Percentiles rank a stretch among this genome's conserved stretches.
phyloP scores from a whole-genome alignment of 1,284 basidiomycete species.

The Naganishia liquefaciens region DNA sequence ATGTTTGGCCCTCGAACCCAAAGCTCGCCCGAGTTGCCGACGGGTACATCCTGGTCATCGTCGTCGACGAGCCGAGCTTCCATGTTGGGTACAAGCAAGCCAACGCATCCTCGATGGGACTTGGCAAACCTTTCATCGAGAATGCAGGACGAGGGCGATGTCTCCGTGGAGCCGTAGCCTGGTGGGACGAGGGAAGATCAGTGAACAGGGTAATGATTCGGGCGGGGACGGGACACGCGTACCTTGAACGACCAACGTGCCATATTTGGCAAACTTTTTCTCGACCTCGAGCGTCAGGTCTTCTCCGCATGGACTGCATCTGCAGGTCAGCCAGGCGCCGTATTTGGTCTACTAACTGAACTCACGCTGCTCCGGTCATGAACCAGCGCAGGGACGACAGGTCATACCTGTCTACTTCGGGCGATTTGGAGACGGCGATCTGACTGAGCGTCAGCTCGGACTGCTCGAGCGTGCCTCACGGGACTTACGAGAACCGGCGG shows the following conservation, averaged over 20 bases:
- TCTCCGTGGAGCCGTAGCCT: constrained; percentile 57
- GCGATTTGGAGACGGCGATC: constrained; percentile 48
- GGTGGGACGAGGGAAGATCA: neutral
- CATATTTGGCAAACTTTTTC: constrained; percentile 56
- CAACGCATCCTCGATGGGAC: constrained; percentile 61
- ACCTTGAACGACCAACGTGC: constrained; percentile 54
- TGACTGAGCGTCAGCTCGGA: neutral
- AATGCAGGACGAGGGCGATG: constrained; percentile 52
- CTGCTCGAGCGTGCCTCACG: neutral
- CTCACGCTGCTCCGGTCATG: constrained; percentile 77
- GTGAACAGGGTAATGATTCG: no score
- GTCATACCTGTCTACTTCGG: constrained; percentile 68
- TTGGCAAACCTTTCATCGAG: constrained; percentile 43
- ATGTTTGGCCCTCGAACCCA: constrained; percentile 75
- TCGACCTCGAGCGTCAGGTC: constrained; percentile 28
- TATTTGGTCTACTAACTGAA: neutral
- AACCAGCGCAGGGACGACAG: constrained; percentile 64
- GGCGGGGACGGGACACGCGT: neutral
- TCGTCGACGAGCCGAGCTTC: constrained; percentile 68
- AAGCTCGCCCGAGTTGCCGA: constrained; percentile 67
- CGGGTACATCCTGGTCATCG: constrained; percentile 37
- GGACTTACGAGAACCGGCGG: constrained; percentile 73
- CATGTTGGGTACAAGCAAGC: constrained; percentile 73
- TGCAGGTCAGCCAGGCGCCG: no score
- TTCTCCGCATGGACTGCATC: constrained; percentile 20